These are phyloP conservation scores for Dillenia turbinata DNA, from an alignment of 164 flowering plant species.

Conservation along the genomic window DNA sequence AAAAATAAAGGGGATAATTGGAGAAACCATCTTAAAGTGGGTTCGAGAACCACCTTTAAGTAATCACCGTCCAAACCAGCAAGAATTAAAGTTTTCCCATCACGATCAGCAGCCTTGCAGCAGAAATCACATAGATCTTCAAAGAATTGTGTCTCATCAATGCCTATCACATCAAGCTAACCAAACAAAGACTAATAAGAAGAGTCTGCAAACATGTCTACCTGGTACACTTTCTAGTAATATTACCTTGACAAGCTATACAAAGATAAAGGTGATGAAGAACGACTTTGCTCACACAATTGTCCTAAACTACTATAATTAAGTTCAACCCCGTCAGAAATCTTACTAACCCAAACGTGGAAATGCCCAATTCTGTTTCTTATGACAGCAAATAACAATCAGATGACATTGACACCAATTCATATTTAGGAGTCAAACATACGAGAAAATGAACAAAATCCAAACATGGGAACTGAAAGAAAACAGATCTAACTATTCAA, in stretches of 20 bases:
- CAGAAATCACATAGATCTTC: slow-evolving; percentile 93
- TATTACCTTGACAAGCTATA: too few relatives aligned
- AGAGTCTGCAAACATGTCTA: background rate
- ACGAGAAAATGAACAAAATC: background rate
- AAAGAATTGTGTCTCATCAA: slow-evolving; percentile 96
- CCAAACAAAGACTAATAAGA: slow-evolving; percentile 3
- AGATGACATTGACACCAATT: background rate
- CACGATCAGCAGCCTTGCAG: slow-evolving; percentile 73
- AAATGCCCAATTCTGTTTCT: background rate
- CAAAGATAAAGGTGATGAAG: background rate
- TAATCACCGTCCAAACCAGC: slow-evolving; percentile 98
- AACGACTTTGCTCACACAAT: background rate
- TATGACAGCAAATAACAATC: background rate
- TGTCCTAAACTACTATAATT: background rate
- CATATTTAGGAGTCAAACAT: background rate
- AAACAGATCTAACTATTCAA: background rate
- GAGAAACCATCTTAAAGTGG: background rate
- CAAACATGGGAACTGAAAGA: background rate
- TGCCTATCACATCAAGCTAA: slow-evolving; percentile 94
- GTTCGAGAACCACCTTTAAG: slow-evolving; percentile 44
- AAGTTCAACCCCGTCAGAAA: background rate
- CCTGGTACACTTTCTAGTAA: too few relatives aligned
- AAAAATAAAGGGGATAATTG: background rate
- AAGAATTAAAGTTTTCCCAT: slow-evolving; percentile 78
- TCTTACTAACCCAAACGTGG: background rate